Base-by-base conservation (phyloP, 169 alveolate species). In the Plasmodium cynomolgi region DNA sequence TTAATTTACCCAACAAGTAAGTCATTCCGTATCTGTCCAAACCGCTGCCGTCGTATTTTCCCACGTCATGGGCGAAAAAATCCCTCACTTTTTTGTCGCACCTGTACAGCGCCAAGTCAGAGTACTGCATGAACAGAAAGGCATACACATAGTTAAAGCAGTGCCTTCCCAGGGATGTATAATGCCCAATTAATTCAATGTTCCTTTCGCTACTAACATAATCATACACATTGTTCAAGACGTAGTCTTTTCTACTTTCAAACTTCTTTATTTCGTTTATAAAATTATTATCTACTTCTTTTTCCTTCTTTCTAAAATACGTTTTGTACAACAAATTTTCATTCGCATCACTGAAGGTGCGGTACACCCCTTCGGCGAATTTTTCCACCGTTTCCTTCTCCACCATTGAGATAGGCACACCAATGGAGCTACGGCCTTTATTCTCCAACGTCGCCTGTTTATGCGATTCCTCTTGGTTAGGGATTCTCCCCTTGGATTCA, bases 231-330 rank as follows among this genome's bases (percentile, higher is more conserved):
- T 88, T 88, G 33, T 80, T 88, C 72, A 88, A 80, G 17, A 80
- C 72, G 50, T 80, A 68, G 41, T 88, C 90, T 62, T 88, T 88
- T 88, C 83, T 80, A 58, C 84, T 56, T 44, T 88, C 94, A 34
- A 88, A 88, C 34, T 88, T 79, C 50, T 88, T 88, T 88, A 88
- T 88, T 80, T 88, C 90, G 17, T 58, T 68, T 80, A 77, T 80
- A 80, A 62, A 80, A 88, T 54, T 88, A 6, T 79, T 68, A 80
- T 88, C 88, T 39, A 88, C 17, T 7, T 88, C 91, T 68, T 80
- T 77, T 41, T 80, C 85, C 34, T 68, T 80, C 29, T 88, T 68
- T 41, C 56, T 88, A 34, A 88, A 79, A 88, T 74, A 58, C 41
- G 44, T 80, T 31, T 41, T 80, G 41, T 88, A 88, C 20, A 88